Conservation (phyloP, 345 rosid genomes). For the Acer campestre region DNA sequence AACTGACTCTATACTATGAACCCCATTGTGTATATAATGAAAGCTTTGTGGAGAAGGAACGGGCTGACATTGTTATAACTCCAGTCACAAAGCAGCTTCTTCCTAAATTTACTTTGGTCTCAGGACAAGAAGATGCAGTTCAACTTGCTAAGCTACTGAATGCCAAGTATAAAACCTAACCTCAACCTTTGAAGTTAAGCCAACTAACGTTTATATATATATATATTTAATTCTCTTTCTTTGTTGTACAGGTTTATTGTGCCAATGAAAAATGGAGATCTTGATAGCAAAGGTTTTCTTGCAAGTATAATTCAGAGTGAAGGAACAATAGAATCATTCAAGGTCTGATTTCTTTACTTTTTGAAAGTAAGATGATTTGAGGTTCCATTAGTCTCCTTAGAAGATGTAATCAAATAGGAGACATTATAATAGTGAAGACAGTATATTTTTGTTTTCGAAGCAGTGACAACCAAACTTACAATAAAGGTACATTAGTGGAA, state of each 20-base stretch:
- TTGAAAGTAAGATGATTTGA: background rate
- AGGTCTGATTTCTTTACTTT: constrained; percentile 44
- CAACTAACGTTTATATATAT: constrained; percentile 10
- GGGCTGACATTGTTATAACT: constrained; percentile 79
- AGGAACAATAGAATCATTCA: constrained; percentile 84
- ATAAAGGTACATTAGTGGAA: background rate
- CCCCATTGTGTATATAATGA: constrained; percentile 81
- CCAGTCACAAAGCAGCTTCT: constrained; percentile 95
- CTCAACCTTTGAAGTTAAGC: constrained; percentile 3
- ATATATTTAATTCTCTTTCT: background rate
- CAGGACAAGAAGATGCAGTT: constrained; percentile 96
- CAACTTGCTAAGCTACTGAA: constrained; percentile 72
- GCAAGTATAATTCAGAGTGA: constrained; percentile 54
- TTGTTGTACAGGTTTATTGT: constrained; percentile 62
- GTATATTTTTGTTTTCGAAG: background rate
- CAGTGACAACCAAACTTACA: background rate
- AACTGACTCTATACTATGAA: constrained; percentile 78
- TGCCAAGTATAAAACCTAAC: constrained; percentile 59
- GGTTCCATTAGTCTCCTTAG: background rate
- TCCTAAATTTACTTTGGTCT: constrained; percentile 82
- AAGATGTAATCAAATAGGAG: background rate
- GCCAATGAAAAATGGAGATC: constrained; percentile 92
- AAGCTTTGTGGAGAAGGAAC: constrained; percentile 58
- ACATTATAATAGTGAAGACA: background rate
- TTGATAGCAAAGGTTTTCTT: constrained; percentile 74